These are phyloP conservation scores for Claviceps sorghi DNA, from an alignment of 2,329 filamentous ascomycete genomes.

Conservation along the genomic window DNA sequence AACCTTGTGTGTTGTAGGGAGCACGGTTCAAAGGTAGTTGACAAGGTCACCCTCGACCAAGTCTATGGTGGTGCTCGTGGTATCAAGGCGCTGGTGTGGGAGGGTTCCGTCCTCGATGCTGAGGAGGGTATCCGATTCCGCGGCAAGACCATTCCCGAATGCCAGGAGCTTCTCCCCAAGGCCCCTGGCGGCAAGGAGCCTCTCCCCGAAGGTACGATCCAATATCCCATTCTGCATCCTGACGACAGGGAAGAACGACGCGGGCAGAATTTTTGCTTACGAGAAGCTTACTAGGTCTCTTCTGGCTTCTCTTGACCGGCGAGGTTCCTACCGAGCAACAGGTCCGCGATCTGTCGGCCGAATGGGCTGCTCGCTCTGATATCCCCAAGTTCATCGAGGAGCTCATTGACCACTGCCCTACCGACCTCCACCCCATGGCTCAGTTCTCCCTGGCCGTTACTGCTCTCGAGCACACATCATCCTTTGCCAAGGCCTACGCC, in stretches of 20 bases:
- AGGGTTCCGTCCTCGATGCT: slow-evolving; percentile 92
- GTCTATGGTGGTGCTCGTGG: slow-evolving; percentile 98
- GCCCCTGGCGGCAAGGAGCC: slow-evolving; percentile 93
- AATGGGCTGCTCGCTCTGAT: slow-evolving; percentile 96
- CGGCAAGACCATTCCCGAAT: slow-evolving; percentile 97
- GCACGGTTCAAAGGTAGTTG: slow-evolving; percentile 85
- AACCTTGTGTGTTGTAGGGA: slow-evolving; percentile 50
- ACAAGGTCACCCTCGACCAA: slow-evolving; percentile 97
- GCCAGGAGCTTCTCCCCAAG: slow-evolving; percentile 94
- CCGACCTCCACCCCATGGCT: slow-evolving; percentile 97
- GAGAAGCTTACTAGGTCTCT: slow-evolving; percentile 50
- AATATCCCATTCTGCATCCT: neutral
- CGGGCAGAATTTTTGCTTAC: neutral
- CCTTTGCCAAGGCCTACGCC: slow-evolving; percentile 96
- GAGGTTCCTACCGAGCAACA: slow-evolving; percentile 97
- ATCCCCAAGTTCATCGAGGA: slow-evolving; percentile 97
- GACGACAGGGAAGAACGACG: neutral
- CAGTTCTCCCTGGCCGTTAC: slow-evolving; percentile 97
- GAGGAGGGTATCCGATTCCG: slow-evolving; percentile 99
- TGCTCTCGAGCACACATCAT: slow-evolving; percentile 94
- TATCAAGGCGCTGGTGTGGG: slow-evolving; percentile 98
- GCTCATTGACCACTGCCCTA: slow-evolving; percentile 98
- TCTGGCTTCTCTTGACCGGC: slow-evolving; percentile 97
- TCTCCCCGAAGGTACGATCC: slow-evolving; percentile 65
- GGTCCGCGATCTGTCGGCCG: slow-evolving; percentile 92